Evolutionary conservation across 2,329 filamentous ascomycete species (phyloP), one percentile per base, ranked within the genome.

Genomic region (Epichloe scottii): DNA sequence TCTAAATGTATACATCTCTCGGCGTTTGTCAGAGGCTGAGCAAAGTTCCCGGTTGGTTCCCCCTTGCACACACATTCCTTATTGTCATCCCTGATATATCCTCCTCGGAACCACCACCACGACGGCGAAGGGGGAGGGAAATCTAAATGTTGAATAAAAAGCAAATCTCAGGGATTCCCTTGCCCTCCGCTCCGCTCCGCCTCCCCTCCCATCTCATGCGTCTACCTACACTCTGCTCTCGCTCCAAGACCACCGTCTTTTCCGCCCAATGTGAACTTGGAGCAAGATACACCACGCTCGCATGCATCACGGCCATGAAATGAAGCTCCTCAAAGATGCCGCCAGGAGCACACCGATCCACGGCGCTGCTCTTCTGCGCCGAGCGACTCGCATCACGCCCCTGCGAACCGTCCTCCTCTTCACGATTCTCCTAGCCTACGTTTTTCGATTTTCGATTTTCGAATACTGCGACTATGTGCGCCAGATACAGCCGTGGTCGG

Each of bases 401-500:
- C 23, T 46, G 33, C 34, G 35, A 34, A 43, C 21, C 21, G 19
- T 33, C 8, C 8, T 49, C 5, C 37, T 49, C 23, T 21, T 15
- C 43, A 4, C 51, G 3, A n/a, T 49, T 12, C 35, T 55, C 34
- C 5, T 45, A 14, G 37, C 41, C 5, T 53, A 47, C 14, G 26
- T 15, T 35, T 43, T 50, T 30, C 49, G 45, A 10, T 34, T 44
- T 3, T 1, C 33, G 1, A n/a, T 56, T 21, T n/a, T 42, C 23
- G 19, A 37, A 12, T 39, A 46, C 37, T 38, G 41, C 33, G 53
- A 55, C 38, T 52, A 52, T 26, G 35, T 50, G 10, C 48, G 33
- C 14, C 52, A 55, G 51, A 51, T 30, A 43, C 38, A 51, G 14
- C 48, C 46, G 15, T 49, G 51, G 35, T 55, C 50, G 5, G 48